phyloP scores from a whole-genome alignment of 1,284 basidiomycete species.

The Malassezia sympodialis region DNA sequence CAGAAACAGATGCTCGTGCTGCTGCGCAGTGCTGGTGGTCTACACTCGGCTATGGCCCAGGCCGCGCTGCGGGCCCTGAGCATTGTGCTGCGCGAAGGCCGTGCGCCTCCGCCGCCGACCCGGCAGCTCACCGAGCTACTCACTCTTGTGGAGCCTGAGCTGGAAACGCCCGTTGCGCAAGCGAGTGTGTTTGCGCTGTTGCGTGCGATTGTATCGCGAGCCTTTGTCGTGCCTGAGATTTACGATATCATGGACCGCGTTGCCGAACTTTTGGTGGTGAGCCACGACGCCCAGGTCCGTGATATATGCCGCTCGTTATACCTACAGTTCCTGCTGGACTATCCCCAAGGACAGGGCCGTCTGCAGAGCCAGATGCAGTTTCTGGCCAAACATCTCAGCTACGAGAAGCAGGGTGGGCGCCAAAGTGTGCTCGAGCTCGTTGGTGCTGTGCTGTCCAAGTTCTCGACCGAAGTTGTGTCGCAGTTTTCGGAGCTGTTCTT shows the following conservation, averaged over 20 bases:
- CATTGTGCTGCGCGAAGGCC: conserved; percentile 61
- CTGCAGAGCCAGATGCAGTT: conserved; percentile 80
- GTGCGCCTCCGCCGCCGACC: conserved; percentile 65
- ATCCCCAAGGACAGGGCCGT: conserved; percentile 88
- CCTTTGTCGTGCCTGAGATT: conserved; percentile 87
- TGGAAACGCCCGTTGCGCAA: conserved; percentile 83
- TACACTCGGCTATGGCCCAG: conserved; percentile 82
- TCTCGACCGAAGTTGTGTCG: conserved; percentile 63
- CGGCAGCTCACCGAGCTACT: conserved; percentile 78
- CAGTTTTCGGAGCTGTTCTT: conserved; percentile 85
- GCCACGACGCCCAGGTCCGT: conserved; percentile 78
- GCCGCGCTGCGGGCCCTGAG: conserved; percentile 77
- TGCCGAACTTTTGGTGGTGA: conserved; percentile 87
- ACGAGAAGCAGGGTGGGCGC: conserved; percentile 79
- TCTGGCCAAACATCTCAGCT: conserved; percentile 84
- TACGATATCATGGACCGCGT: conserved; percentile 96
- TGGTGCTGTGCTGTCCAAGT: conserved; percentile 71
- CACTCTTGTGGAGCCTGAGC: conserved; percentile 72
- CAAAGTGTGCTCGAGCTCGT: conserved; percentile 85
- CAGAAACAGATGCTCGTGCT: conserved; percentile 76
- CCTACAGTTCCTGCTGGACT: conserved; percentile 91
- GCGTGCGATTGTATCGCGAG: conserved; percentile 78
- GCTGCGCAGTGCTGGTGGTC: conserved; percentile 71
- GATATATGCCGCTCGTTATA: conserved; percentile 79
- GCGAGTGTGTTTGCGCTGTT: conserved; percentile 76